Evolutionary conservation across 352 stramenopile species (phyloP), one percentile per base, ranked within the genome.

Genomic region (Phytophthora hybrid): DNA sequence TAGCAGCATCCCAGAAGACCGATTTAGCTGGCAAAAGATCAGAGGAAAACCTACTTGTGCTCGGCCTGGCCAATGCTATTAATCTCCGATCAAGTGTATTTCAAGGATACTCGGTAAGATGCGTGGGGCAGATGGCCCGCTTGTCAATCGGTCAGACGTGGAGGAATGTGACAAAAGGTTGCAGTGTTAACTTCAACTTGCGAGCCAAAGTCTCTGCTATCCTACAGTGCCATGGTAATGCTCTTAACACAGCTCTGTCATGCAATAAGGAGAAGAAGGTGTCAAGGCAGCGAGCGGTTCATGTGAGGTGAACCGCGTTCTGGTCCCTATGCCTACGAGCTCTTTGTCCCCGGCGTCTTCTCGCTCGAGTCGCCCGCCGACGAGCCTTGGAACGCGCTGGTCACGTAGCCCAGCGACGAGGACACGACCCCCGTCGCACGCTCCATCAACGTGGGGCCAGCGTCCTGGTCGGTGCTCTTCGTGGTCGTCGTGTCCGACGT

Each of bases 391-490:
- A 77, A 59, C 19, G 64, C 53, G 8, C 61, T 58, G 9, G 59
- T 60, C 37, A 78, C 71, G 39, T 74, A 74, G 26, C 46, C 71
- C 29, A 78, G 2, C 51, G 66, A 53, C 10, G 74, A 79, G 5
- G 55, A 68, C 18, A 74, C 55, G 2, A 34, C 55, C 14, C 46
- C 55, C 5, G 60, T 74, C 4, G 68, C 67, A 19, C 67, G 67
- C 13, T 77, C 67, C 64, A 77, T 75, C 69, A 85, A 66, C 59
- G 71, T 77, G 4, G 74, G 69, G 34, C 53, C 72, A 34, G 41
- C 69, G 4, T 74, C 57, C 18, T 63, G 49, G 7, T 59, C 59
- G 37, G 49, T 44, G 8, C 59, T 69, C 34, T 78, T 77, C 21
- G 8, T 52, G 5, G 31, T 61, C 52, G 52, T 9, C 37, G 56